phyloP scores from a whole-genome alignment of 148 eudicot genomes.

The Rhododendron griersonianum region DNA sequence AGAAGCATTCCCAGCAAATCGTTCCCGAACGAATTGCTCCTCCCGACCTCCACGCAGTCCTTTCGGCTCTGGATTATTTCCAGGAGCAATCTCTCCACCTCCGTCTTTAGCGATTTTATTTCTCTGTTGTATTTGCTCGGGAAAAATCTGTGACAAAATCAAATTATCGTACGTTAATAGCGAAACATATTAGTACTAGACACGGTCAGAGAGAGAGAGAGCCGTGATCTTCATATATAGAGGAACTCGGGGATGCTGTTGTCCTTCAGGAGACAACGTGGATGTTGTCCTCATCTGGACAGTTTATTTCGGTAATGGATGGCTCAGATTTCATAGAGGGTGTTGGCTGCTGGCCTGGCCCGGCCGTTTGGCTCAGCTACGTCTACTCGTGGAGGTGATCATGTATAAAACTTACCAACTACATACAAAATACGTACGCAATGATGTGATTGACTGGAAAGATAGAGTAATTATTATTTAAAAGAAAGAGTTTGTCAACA shows the following conservation, averaged over 20 bases:
- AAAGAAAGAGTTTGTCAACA: not conserved
- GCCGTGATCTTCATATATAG: too few species aligned
- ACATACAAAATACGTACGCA: not conserved
- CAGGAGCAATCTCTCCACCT: conserved; percentile 68
- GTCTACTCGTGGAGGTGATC: too few species aligned
- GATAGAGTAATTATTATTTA: not conserved
- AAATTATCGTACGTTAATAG: not conserved
- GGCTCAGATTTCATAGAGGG: too few species aligned
- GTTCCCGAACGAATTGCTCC: conserved; percentile 69
- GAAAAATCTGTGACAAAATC: conserved; percentile 45
- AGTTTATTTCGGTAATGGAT: too few species aligned
- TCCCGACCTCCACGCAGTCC: conserved; percentile 58
- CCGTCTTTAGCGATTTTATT: conserved; percentile 61
- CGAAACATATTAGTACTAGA: not conserved
- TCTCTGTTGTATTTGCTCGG: conserved; percentile 92
- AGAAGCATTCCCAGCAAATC: conserved; percentile 77
- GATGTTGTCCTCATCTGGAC: too few species aligned
- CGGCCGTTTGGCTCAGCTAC: too few species aligned
- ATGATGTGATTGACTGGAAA: not conserved
- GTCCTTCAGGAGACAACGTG: too few species aligned
- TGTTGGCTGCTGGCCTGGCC: too few species aligned
- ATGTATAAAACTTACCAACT: not conserved
- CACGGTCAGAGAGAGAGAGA: not conserved
- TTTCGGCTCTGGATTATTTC: conserved; percentile 77
- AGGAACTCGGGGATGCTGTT: too few species aligned